phyloP scores from a whole-genome alignment of 495 filamentous ascomycete genomes.

The Terfezia boudieri region DNA sequence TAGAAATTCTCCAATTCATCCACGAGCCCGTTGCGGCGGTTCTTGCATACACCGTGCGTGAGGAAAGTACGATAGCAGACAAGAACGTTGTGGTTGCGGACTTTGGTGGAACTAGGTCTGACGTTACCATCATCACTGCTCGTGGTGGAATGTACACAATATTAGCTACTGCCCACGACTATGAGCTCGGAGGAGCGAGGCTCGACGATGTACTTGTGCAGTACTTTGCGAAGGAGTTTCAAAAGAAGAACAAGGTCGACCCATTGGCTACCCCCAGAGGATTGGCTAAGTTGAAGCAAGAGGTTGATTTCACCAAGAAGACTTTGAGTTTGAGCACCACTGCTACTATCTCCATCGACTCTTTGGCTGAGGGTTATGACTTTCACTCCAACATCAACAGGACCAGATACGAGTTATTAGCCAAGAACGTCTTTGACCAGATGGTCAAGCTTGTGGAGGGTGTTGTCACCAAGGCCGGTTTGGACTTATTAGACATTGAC shows the following conservation, averaged over 20 bases:
- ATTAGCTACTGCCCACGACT: slow-evolving; percentile 83
- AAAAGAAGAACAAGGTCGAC: slow-evolving; percentile 80
- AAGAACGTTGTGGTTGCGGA: slow-evolving; percentile 86
- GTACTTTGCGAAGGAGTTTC: slow-evolving; percentile 93
- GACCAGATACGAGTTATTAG: slow-evolving; percentile 77
- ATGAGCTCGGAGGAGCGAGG: slow-evolving; percentile 59
- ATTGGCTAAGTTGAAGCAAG: slow-evolving; percentile 77
- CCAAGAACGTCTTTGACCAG: slow-evolving; percentile 58
- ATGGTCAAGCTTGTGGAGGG: slow-evolving; percentile 68
- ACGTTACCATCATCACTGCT: slow-evolving; percentile 72
- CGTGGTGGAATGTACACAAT: slow-evolving; percentile 93
- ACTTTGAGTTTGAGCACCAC: slow-evolving; percentile 69
- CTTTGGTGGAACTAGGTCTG: slow-evolving; percentile 76
- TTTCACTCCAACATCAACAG: slow-evolving; percentile 81
- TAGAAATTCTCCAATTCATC: slow-evolving; percentile 83
- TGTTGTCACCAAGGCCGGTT: slow-evolving; percentile 70
- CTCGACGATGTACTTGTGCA: slow-evolving; percentile 81
- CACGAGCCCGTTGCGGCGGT: slow-evolving; percentile 80
- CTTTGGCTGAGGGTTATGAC: slow-evolving; percentile 66
- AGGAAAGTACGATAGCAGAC: slow-evolving; percentile 41
- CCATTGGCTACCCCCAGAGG: slow-evolving; percentile 58
- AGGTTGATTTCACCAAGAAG: slow-evolving; percentile 75
- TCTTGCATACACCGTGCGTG: slow-evolving; percentile 73
- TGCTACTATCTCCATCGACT: slow-evolving; percentile 77
- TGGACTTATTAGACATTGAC: slow-evolving; percentile 82